Percentiles rank a stretch among this genome's conserved stretches.
Evolutionary conservation across 2,329 filamentous ascomycete species (phyloP).

Genomic region (Alternaria ventricosa): DNA sequence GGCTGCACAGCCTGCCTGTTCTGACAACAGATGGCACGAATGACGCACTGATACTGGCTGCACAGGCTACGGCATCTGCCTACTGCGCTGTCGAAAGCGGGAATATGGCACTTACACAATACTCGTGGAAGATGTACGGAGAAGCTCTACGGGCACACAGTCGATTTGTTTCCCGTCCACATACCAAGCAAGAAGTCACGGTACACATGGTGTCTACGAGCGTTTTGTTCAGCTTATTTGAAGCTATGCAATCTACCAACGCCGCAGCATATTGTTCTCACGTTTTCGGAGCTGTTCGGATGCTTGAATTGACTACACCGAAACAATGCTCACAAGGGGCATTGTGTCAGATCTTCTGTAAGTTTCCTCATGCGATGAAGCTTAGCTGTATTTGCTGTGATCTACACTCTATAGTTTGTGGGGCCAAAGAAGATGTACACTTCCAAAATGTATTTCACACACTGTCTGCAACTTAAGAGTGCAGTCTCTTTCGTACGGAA

Average conservation of each 20-base stretch:
- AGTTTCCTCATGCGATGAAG: not conserved
- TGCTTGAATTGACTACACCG: slow-evolving; percentile 36
- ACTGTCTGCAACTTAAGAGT: not conserved
- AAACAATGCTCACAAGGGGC: slow-evolving; percentile 34
- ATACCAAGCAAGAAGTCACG: slow-evolving; percentile 22
- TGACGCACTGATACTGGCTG: slow-evolving; percentile 29
- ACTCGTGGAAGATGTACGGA: slow-evolving; percentile 37
- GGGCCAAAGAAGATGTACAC: not conserved
- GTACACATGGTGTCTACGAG: slow-evolving; percentile 42
- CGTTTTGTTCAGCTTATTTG: slow-evolving; percentile 40
- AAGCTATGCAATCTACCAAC: slow-evolving; percentile 40
- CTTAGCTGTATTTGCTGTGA: not conserved
- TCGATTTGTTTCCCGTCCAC: slow-evolving; percentile 13
- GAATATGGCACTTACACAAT: slow-evolving; percentile 23
- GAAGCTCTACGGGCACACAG: slow-evolving; percentile 32
- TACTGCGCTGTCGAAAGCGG: slow-evolving; percentile 34
- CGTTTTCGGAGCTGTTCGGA: slow-evolving; percentile 36
- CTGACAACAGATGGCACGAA: slow-evolving; percentile 33
- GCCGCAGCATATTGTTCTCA: slow-evolving; percentile 38
- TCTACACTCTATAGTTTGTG: not conserved
- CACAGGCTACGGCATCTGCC: slow-evolving; percentile 36
- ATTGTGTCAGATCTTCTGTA: slow-evolving; percentile 38
- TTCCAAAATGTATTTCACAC: not conserved
- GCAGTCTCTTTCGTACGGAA: not conserved
- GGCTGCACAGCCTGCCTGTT: slow-evolving; percentile 36